Evolutionary conservation across 2,329 filamentous ascomycete genomes (phyloP), one percentile per base, ranked within the genome.

Genomic region (Fusarium zealandicum): DNA sequence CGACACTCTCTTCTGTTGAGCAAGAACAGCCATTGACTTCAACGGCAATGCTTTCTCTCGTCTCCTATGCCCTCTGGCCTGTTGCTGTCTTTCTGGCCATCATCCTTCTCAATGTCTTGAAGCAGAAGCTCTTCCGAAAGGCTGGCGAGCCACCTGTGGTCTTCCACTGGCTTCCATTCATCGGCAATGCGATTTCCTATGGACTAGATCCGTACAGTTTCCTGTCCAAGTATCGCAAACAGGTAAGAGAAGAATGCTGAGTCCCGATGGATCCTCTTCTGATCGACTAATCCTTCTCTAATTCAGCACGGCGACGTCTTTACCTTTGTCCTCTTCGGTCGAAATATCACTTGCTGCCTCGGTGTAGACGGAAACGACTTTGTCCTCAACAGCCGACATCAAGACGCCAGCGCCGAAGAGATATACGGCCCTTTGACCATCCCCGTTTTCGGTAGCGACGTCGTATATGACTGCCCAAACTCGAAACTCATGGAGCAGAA

Each of bases 401-500:
- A 75, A 54, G 80, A 84, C 52, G 71, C 83, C 49, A 81, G 77
- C 59, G 80, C 81, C 51, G 81, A 84, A 66, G 80, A 83, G 27
- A 78, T 83, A 61, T 84, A 84, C 64, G 70, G 73, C 0, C 75
- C 76, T 6, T 69, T 83, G 35, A 81, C 78, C 6, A 82, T 76
- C 1, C 80, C 81, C 9, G 80, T 83, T 5, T 95, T 95, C 70
- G 90, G 90, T 54, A 85, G 82, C 70, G 86, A 90, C 73, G 88
- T 95, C 36, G 87, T 93, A 41, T 93, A 93, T 73, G 90, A 93
- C 73, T 93, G 90, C 72, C 89, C 90, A 35, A 93, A 93, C 73
- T 79, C 88, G 39, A 92, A 92, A 74, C 81, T 93, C 57, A 93
- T 93, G 89, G 90, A 95, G 76, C 90, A 95, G 76, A 93, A 93